Evolutionary conservation across 768 basidiomycete genomes (phyloP), one percentile per base, ranked within the genome.

Genomic region (Sarcodon aspratus): DNA sequence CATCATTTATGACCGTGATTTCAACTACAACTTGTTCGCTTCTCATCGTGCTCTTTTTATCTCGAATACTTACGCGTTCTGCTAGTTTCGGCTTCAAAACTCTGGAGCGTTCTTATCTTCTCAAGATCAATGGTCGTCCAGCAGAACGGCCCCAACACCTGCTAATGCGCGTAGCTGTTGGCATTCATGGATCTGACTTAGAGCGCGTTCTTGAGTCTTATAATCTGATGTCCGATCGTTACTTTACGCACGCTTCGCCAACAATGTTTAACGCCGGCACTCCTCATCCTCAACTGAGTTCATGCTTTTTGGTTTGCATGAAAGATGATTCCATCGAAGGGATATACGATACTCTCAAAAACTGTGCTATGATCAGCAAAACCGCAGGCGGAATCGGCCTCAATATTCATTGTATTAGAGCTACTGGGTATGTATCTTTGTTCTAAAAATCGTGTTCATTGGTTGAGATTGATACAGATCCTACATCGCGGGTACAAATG

Each of bases 141-240:
- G 94, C 93, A 37, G 96, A 99, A 65, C 83, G 96, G 35, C 96
- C 96, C 32, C 96, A 98, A 59, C 96, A 98, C 65, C 89, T 98
- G 80, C 85, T 98, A 64, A 98, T 99, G 96, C 93, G 96, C 65
- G 96, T 99, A 49, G 90, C 96, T 43, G 92, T 98, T 43, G 95
- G 95, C 36, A 93, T 99, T 49, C 95, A 98, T 63, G 94, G 93
- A 5, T 61, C 67, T 8, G 87, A 98, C 63, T 77, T 97, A 48
- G 90, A 95, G 17, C 83, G 82, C 33, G 90, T 82, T 44, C 70
- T 97, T 53, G 82, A 96, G 71, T 96, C 95, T 0, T 91, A 92
- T 64, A 86, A 92, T 57, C 76, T 96, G 54, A 97, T 98, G 94
- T 95, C 90, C 12, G 90, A 97, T 68, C 85, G 93, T 15, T 96